Percentiles rank a stretch among this genome's conserved stretches.
Conservation (phyloP, 345 rosid species). For the Combretum micranthum region DNA sequence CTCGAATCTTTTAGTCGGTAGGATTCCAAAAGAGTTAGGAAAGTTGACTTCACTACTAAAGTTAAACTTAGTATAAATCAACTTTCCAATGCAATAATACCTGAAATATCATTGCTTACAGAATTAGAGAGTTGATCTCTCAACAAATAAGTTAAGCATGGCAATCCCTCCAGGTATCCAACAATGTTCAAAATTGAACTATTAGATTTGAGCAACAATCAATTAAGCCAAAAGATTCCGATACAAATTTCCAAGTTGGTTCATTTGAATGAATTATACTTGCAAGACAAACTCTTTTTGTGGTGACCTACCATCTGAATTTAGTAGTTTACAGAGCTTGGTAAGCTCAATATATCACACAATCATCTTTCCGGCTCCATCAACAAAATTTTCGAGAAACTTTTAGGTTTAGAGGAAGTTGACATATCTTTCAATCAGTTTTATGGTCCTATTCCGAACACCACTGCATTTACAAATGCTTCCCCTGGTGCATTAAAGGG, state of each 20-base stretch:
- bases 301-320: constrained; percentile 16
- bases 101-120: constrained; percentile 8
- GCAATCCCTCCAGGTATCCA: not conserved
- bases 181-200: not conserved
- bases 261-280: constrained; percentile 2
- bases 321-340: constrained; percentile 1
- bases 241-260: not conserved
- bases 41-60: not conserved
- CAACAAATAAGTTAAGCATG: constrained; percentile 16
- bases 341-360: too few species aligned
- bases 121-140: constrained; percentile 18
- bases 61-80: not conserved
- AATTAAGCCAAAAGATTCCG: constrained; percentile 21
- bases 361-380: constrained; percentile 19
- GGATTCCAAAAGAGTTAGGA: not conserved
- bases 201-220: constrained; percentile 24
- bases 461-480: constrained; percentile 21
- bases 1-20: not conserved
- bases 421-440: constrained; percentile 26
- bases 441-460: constrained; percentile 25
- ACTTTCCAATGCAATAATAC: constrained; percentile 12
- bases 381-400: not conserved
- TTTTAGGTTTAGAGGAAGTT: constrained; percentile 1
- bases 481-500: not conserved
- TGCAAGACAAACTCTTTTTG: constrained; percentile 13